Conservation (phyloP, 306 rosid genomes). For the Trifolium fragiferum region DNA sequence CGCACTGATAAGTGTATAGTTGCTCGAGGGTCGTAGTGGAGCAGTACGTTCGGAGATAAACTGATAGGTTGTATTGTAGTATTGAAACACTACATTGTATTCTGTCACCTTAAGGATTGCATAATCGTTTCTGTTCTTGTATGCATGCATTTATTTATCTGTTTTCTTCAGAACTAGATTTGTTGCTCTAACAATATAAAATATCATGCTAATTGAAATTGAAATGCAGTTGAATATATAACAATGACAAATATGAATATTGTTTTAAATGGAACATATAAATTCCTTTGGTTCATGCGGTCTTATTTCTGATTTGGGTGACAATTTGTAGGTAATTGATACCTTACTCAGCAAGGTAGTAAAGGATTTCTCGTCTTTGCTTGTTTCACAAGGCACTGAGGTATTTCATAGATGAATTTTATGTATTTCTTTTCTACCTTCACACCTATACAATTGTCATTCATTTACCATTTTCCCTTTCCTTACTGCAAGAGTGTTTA, state of each 20-base stretch:
- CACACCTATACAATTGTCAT: background rate
- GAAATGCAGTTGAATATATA: constrained; percentile 20
- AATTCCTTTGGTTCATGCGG: constrained; percentile 32
- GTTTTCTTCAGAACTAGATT: background rate
- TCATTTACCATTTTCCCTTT: constrained; percentile 10
- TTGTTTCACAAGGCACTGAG: constrained; percentile 94
- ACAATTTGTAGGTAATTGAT: constrained; percentile 74
- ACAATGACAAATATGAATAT: constrained; percentile 6
- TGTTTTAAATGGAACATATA: constrained; percentile 22
- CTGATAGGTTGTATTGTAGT: background rate
- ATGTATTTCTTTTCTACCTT: constrained; percentile 15
- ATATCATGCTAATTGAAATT: constrained; percentile 31
- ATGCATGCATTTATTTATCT: background rate
- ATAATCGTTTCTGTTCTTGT: background rate
- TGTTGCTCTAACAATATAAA: background rate
- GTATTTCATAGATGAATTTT: constrained; percentile 46
- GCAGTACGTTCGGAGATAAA: background rate
- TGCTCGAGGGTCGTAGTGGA: background rate
- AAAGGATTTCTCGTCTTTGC: constrained; percentile 89
- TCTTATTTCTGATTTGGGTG: constrained; percentile 45
- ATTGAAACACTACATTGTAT: background rate
- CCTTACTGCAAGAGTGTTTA: background rate
- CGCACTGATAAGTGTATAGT: background rate
- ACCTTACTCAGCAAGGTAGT: constrained; percentile 81
- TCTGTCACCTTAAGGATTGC: background rate